Evolutionary conservation across 805 yeast species (phyloP).

Genomic region (Yamadazyma paraphyllophila): DNA sequence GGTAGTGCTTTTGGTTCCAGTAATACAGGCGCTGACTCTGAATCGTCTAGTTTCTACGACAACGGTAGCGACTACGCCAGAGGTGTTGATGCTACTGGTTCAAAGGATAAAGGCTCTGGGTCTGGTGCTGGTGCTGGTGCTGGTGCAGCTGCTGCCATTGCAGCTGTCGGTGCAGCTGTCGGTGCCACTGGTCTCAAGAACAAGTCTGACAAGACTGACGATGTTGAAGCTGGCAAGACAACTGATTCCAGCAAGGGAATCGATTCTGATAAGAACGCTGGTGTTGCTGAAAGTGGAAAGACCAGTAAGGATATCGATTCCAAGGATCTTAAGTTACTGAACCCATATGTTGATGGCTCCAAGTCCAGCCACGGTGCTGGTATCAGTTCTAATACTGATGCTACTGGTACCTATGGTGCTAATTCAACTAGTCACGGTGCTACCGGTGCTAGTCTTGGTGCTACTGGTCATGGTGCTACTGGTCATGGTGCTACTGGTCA

Average conservation of each 20-base stretch:
- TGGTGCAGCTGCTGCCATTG: slow-evolving; percentile 3
- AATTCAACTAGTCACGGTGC: too few relatives aligned
- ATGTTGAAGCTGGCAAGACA: neutral
- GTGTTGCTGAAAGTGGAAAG: neutral
- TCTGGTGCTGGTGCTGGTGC: slow-evolving; percentile 3
- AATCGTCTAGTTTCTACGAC: neutral
- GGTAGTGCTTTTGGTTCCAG: too few relatives aligned
- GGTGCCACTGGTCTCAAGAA: neutral
- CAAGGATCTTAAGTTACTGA: too few relatives aligned
- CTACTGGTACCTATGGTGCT: too few relatives aligned
- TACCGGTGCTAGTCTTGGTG: too few relatives aligned
- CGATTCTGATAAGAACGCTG: neutral
- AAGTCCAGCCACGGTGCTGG: too few relatives aligned
- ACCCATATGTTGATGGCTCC: too few relatives aligned
- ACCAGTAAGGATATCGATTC: too few relatives aligned
- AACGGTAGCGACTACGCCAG: neutral
- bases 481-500: too few relatives aligned
- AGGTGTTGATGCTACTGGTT: neutral
- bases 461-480: neutral
- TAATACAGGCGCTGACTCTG: too few relatives aligned
- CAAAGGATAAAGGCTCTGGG: too few relatives aligned
- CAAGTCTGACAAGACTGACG: neutral
- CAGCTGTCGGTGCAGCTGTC: neutral
- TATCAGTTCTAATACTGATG: too few relatives aligned
- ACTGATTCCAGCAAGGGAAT: neutral